Percentiles rank a stretch among this genome's conserved stretches.
These are phyloP conservation scores for Hypsizygus marmoreus DNA, from an alignment of 768 basidiomycete species.

Conservation along the genomic window DNA sequence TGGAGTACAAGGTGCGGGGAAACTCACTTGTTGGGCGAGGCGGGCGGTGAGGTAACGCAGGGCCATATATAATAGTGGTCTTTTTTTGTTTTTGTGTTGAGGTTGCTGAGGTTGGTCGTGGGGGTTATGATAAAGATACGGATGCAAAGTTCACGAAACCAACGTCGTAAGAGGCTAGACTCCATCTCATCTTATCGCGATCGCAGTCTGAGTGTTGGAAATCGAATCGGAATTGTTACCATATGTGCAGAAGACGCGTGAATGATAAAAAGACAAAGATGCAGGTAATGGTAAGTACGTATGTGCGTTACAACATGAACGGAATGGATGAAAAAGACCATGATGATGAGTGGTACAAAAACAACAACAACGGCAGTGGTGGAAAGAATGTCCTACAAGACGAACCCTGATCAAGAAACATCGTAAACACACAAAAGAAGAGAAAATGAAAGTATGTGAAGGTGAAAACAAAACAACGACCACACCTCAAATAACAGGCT, in stretches of 20 bases:
- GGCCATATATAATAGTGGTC: conserved; percentile 50
- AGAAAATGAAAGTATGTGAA: conserved; percentile 7
- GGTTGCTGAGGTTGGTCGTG: conserved; percentile 5
- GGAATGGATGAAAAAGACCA: neutral
- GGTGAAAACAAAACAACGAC: neutral
- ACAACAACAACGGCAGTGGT: conserved; percentile 11
- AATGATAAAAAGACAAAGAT: no score
- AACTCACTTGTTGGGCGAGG: conserved; percentile 72
- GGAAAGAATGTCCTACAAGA: neutral
- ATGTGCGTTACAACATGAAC: neutral
- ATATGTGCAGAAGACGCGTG: no score
- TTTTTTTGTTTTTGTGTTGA: no score
- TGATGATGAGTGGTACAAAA: conserved; percentile 2
- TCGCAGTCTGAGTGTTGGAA: no score
- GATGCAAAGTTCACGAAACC: neutral
- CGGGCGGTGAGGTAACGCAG: conserved; percentile 69
- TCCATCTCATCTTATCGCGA: no score
- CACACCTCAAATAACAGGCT: conserved; percentile 20
- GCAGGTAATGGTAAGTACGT: neutral
- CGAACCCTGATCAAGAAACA: neutral
- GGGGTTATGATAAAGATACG: neutral
- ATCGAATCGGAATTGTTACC: no score
- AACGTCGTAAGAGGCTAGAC: neutral
- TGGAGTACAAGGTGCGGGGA: no score
- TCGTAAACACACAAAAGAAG: conserved; percentile 1